A percentile compares a stretch with the other conserved stretches of the same genome.
phyloP scores from a whole-genome alignment of 2,329 filamentous ascomycete species.

The Colletotrichum kahawae region DNA sequence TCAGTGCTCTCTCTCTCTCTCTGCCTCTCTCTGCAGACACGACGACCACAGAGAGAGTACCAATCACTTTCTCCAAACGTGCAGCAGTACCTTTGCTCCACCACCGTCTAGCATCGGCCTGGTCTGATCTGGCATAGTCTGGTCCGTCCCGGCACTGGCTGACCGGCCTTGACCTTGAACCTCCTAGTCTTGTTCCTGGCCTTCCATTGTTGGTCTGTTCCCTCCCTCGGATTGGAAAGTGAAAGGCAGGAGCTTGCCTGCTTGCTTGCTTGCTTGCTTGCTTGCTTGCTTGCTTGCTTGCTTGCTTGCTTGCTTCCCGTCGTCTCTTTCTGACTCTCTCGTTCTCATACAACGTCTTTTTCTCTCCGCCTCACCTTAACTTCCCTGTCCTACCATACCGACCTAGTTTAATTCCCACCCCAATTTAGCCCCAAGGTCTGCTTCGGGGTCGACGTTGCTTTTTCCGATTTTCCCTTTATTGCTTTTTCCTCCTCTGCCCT shows the following conservation, averaged over 20 bases:
- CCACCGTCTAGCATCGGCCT: background rate
- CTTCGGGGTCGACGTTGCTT: slow-evolving; percentile 16
- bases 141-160: slow-evolving; percentile 8
- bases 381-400: background rate
- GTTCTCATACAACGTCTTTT: background rate
- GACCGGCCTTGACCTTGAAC: background rate
- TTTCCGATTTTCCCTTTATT: slow-evolving; percentile 4
- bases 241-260: background rate
- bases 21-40: background rate
- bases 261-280: background rate
- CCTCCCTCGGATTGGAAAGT: background rate
- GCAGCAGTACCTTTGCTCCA: background rate
- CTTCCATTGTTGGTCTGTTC: slow-evolving; percentile 2
- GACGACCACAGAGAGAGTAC: background rate
- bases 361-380: slow-evolving; percentile 15
- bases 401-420: background rate
- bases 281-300: background rate
- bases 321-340: background rate
- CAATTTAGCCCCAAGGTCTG: background rate
- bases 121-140: slow-evolving; percentile 10
- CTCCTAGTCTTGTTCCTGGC: background rate
- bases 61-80: background rate
- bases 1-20: background rate
- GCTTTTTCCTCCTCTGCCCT: slow-evolving; percentile 3
- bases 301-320: background rate